Evolutionary conservation across 2,329 filamentous ascomycete species (phyloP).

Genomic region (Zymoseptoria tritici): DNA sequence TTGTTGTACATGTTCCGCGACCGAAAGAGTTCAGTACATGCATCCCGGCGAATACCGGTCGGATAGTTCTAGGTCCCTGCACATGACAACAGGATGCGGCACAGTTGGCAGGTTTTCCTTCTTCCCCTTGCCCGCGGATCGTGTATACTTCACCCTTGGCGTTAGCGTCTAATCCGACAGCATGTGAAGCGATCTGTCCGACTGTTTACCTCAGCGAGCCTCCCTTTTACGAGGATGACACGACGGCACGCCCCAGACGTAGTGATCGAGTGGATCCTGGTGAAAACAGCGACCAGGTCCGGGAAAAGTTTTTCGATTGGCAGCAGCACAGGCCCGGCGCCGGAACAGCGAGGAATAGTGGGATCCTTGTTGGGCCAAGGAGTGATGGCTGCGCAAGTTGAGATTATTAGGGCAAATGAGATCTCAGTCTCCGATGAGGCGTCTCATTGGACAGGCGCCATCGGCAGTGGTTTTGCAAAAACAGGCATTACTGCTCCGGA

Average conservation of each 20-base stretch:
- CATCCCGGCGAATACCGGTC: background rate
- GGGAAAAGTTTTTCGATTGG: background rate
- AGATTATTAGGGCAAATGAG: background rate
- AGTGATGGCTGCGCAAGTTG: background rate
- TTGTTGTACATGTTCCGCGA: background rate
- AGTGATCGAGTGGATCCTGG: background rate
- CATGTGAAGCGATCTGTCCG: background rate
- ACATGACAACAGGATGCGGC: too few species aligned
- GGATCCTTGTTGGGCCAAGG: background rate
- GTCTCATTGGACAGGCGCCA: background rate
- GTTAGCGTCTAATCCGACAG: background rate
- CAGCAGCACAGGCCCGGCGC: background rate
- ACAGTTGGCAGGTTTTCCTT: background rate
- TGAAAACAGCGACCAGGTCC: background rate
- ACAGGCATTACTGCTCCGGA: background rate
- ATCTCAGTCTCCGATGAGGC: background rate
- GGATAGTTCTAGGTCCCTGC: background rate
- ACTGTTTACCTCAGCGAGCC: background rate
- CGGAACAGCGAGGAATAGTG: background rate
- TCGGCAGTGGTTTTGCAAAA: background rate
- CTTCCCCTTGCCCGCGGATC: background rate
- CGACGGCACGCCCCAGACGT: background rate
- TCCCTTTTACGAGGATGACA: background rate
- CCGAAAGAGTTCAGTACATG: background rate
- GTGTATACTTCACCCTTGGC: background rate